These are phyloP conservation scores for Chaetothyriales sp. DNA, from an alignment of 2,329 filamentous ascomycete genomes.

Conservation along the genomic window DNA sequence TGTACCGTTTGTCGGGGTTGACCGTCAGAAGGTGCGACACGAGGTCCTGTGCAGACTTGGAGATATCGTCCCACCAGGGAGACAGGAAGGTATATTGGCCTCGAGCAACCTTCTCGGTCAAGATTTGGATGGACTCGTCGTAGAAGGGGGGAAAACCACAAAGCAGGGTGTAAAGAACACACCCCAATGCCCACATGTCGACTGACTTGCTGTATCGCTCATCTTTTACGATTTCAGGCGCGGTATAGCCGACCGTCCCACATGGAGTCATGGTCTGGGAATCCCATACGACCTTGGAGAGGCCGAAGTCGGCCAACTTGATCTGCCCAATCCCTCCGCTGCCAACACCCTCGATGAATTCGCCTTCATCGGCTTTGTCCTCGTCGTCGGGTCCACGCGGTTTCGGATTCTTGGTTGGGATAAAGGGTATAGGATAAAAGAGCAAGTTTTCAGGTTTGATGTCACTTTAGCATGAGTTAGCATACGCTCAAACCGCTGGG, in stretches of 20 bases:
- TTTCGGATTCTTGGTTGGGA: slow-evolving; percentile 68
- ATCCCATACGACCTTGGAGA: slow-evolving; percentile 98
- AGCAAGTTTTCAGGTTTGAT: slow-evolving; percentile 95
- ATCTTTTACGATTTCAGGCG: slow-evolving; percentile 97
- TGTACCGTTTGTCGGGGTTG: slow-evolving; percentile 87
- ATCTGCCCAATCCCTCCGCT: slow-evolving; percentile 84
- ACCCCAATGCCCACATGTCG: slow-evolving; percentile 98
- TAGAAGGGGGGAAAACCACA: slow-evolving; percentile 96
- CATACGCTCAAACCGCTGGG: slow-evolving; percentile 18
- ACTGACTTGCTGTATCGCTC: slow-evolving; percentile 97
- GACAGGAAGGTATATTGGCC: slow-evolving; percentile 96
- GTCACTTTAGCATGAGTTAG: slow-evolving; percentile 45
- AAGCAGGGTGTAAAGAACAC: slow-evolving; percentile 88
- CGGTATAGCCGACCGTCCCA: slow-evolving; percentile 97
- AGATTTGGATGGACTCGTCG: slow-evolving; percentile 90
- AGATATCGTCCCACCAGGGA: slow-evolving; percentile 99
- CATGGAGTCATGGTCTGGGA: slow-evolving; percentile 98
- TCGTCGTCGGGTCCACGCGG: slow-evolving; percentile 79
- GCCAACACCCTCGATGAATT: slow-evolving; percentile 70
- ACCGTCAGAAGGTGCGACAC: slow-evolving; percentile 89
- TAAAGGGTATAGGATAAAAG: slow-evolving; percentile 72
- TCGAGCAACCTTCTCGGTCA: slow-evolving; percentile 93
- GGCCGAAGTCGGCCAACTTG: slow-evolving; percentile 95
- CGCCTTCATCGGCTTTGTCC: slow-evolving; percentile 92
- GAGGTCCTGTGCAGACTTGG: slow-evolving; percentile 82